Evolutionary conservation across 148 eudicot species (phyloP), one percentile per base, ranked within the genome.

Genomic region (Rheum nobile): DNA sequence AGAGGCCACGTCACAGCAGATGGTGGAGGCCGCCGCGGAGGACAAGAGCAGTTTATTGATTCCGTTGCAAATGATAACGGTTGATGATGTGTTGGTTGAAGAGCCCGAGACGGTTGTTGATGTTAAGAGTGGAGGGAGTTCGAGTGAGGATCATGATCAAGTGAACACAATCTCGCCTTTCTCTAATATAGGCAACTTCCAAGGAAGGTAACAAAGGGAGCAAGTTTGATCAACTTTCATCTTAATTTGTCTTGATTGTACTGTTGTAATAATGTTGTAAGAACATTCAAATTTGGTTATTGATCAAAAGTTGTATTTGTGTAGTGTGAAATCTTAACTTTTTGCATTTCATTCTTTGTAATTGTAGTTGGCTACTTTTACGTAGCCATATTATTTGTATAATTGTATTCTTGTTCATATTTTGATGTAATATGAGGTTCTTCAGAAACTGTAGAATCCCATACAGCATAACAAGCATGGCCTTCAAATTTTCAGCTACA

Each of bases 171-270:
- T 79, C 6, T 77, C 89, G 68, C 83, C 91, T 35, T 73, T 86
- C 81, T 83, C 86, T 39, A 72, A 76, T 32, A 80, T 81, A 52
- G 78, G 65, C 35, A 78, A 74, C 75, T 84, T 84, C 47, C 85
- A 84, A 48, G 91, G 91, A 39, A 88, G 89, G 79, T 86, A 44
- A 81, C 26, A 57, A n/a, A 21, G 9, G 31, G 32, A 55, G 31
- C 8, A 31, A 31, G 35, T 6, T 17, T 22, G 19, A 4, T 7
- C 22, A 13, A 46, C 43, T 67, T 67, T 21, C 32, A 32, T 17
- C 46, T 31, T 52, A 8, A 32, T 37, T 12, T 52, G 0, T 50
- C 12, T 73, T 29, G 16, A 38, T 29, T 38, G 46, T 71, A 52
- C n/a, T n/a, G n/a, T 41, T 71, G 42, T 10, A 26, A 47, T 71